A percentile compares a stretch with the other conserved stretches of the same genome.
These are phyloP conservation scores for Arthrobotrys megalospora DNA, from an alignment of 2,329 filamentous ascomycete species.

Conservation along the genomic window DNA sequence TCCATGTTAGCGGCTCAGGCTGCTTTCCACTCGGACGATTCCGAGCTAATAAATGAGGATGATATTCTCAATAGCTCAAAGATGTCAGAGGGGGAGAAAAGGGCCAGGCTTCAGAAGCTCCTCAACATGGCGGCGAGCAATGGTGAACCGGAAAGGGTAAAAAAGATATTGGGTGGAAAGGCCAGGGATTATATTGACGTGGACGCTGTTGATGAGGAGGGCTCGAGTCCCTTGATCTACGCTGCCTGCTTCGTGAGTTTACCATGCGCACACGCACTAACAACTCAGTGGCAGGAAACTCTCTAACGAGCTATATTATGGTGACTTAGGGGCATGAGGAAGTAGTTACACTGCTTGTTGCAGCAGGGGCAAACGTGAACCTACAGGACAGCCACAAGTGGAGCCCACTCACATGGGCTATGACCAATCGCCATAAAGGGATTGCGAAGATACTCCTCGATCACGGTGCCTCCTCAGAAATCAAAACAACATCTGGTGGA, in stretches of 20 bases:
- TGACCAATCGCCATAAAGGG: slow-evolving; percentile 97
- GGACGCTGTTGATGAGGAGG: slow-evolving; percentile 91
- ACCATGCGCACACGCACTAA: slow-evolving; percentile 17
- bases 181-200: slow-evolving; percentile 84
- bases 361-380: slow-evolving; percentile 89
- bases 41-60: slow-evolving; percentile 83
- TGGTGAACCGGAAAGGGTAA: slow-evolving; percentile 86
- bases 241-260: slow-evolving; percentile 91
- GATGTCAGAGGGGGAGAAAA: slow-evolving; percentile 83
- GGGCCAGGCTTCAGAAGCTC: slow-evolving; percentile 83
- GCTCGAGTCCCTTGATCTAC: slow-evolving; percentile 96
- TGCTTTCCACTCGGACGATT: slow-evolving; percentile 79
- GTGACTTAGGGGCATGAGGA: slow-evolving; percentile 81
- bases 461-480: slow-evolving; percentile 93
- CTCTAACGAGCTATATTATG: slow-evolving; percentile 25
- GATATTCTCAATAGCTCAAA: slow-evolving; percentile 82
- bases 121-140: slow-evolving; percentile 97
- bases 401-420: slow-evolving; percentile 99
- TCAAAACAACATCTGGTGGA: slow-evolving; percentile 92
- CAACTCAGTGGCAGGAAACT: background rate
- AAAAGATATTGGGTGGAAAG: slow-evolving; percentile 80
- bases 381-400: slow-evolving; percentile 96
- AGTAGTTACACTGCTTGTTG: slow-evolving; percentile 85
- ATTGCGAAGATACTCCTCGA: slow-evolving; percentile 95
- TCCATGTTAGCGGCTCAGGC: slow-evolving; percentile 96